These are phyloP conservation scores for Arabidopsis thaliana DNA, from an alignment of 345 rosid species.

Conservation along the genomic window TAIR10.1 NC_003074.8:2087001-2087500, in stretches of 20 bases:
- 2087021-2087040: background rate
- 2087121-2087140: background rate
- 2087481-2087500: constrained; percentile 36
- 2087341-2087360: constrained; percentile 68
- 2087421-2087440: constrained; percentile 69
- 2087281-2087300: constrained; percentile 16
- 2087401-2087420: constrained; percentile 70
- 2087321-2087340: constrained; percentile 38
- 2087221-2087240: constrained; percentile 26
- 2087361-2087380: constrained; percentile 41
- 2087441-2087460: constrained; percentile 45
- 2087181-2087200: background rate
- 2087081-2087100: constrained; percentile 17
- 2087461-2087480: constrained; percentile 35
- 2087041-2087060: background rate
- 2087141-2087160: constrained; percentile 1
- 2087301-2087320: constrained; percentile 35
- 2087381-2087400: constrained; percentile 48
- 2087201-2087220: constrained; percentile 28
- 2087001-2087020: constrained; percentile 39
- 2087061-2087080: constrained; percentile 7
- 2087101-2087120: background rate
- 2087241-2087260: constrained; percentile 38
- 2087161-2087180: constrained; percentile 1
- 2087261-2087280: constrained; percentile 15